Base-by-base conservation (phyloP, 805 yeast species). In the Saturnispora quitensis region DNA sequence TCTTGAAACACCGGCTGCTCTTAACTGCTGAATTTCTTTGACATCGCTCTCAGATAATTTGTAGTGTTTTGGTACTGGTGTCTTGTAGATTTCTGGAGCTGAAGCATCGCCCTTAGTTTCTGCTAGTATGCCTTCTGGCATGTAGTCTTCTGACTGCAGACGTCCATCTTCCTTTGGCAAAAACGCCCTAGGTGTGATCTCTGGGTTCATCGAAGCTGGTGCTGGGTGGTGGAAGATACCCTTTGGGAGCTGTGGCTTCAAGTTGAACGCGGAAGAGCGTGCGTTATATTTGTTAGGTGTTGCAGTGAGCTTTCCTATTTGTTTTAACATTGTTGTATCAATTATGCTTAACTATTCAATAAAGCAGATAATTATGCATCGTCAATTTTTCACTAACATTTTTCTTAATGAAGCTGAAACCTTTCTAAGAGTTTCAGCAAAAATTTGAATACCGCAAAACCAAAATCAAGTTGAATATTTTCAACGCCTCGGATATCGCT, bases 151-250 rank as follows among this genome's bases (percentile, higher is more conserved):
- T 7, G 68, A 60, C 3, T 20, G 24, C 43, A 60, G 60, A 54
- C 72, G 61, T 17, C 61, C 58, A 51, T 68, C 73, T 1, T 53
- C 10, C 3, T 58, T 58, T 2, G 73, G 71, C 40, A 69, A 52
- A 44, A 68, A 68, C 1, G 66, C 65, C 51, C 62, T 64, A 31
- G 73, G 73, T 3, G 71, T 69, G 13, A 62, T 54, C 47, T 60
- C 59, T 7, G 70, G 67, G 25, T 61, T 60, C 40, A 60, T 55
- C 5, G 67, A 57, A 1, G 72, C 63, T 35, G 72, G 73, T 13
- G 73, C 63, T 34, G 73, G 73, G 48, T 67, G 69, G 51, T 58
- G 65, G 50, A 58, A 66, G 9, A 68, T 47, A 1, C 73, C 73
- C 12, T 60, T 55, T 13, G 72, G 71, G 28, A 68, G 54, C 10